Conservation (phyloP, 805 yeast genomes). For the Ogataea haglerorum region DNA sequence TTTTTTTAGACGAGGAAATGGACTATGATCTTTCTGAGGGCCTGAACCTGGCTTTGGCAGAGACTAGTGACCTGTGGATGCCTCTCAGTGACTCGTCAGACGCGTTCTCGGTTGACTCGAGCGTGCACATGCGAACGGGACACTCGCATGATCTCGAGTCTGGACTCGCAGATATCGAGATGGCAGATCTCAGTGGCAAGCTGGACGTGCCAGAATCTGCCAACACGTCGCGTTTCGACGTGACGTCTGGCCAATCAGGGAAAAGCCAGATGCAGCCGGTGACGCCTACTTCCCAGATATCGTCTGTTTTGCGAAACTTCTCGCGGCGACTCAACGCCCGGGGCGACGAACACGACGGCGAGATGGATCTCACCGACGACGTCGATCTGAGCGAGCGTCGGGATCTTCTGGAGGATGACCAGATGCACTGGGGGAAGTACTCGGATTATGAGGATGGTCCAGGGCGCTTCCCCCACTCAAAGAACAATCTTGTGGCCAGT, state of each 20-base stretch:
- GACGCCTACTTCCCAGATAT: slow-evolving; percentile 21
- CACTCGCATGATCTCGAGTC: slow-evolving; percentile 1
- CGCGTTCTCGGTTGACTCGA: neutral
- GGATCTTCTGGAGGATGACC: neutral
- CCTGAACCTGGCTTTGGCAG: slow-evolving; percentile 22
- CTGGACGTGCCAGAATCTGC: neutral
- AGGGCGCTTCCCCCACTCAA: neutral
- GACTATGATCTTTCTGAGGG: slow-evolving; percentile 22
- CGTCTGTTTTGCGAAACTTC: slow-evolving; percentile 22
- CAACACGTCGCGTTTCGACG: neutral
- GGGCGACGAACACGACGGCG: slow-evolving; percentile 16
- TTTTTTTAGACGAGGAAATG: slow-evolving; percentile 13
- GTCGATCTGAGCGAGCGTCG: slow-evolving; percentile 9
- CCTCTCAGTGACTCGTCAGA: slow-evolving; percentile 12
- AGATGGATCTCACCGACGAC: slow-evolving; percentile 10
- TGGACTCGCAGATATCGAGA: neutral
- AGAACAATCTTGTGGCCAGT: neutral
- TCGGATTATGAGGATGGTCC: slow-evolving; percentile 3
- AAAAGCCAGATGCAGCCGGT: neutral
- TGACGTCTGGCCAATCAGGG: neutral
- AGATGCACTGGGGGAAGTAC: slow-evolving; percentile 3
- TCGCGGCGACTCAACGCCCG: slow-evolving; percentile 26
- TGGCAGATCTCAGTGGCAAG: slow-evolving; percentile 1
- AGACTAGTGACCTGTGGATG: slow-evolving; percentile 22
- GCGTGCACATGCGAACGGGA: slow-evolving; percentile 1